Base-by-base conservation (phyloP, 2,329 filamentous ascomycete genomes). In the Microthyrium microscopicum region DNA sequence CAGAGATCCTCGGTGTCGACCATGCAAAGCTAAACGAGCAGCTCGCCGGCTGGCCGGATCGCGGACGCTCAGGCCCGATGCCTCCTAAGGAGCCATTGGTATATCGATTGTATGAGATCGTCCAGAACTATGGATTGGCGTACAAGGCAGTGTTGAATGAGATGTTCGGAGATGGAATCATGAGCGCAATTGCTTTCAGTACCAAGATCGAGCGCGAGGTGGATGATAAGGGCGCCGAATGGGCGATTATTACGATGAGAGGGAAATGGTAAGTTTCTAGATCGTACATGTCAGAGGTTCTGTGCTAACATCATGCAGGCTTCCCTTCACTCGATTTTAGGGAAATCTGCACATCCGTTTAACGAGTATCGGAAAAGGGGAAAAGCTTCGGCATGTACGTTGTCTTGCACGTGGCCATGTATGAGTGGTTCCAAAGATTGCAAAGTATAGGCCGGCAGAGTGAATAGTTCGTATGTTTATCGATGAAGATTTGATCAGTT, bases 81-180 rank as follows among this genome's bases (percentile, higher is more conserved):
- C 82, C 81, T 1, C 81, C 81, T 0, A 74, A 70, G 38, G 83
- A 92, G 52, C 83, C 83, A 4, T 57, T 91, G 44, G 85, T 94
- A 50, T 95, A 95, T 55, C 66, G 87, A 3, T 55, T 94, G 39
- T 94, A 83, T 54, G 87, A 95, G 64, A 79, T 94, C 51, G 77
- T 95, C 40, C 85, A 94, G 61, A 95, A 93, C 55, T 94, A 94
- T 49, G 87, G 87, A 1, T 91, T 93, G 54, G 81, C 85, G 1
- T 94, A 91, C 60, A 94, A 94, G 66, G 85, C 84, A 1, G 70
- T 95, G 4, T 53, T 94, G 55, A 94, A 95, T 45, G 87, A 95
- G 68, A 94, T 94, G 65, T 66, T 66, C 46, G 62, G 62, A 5
- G 62, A 66, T 39, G 87, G 87, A 1, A 95, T 95, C 50, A 94